phyloP scores from a whole-genome alignment of 495 filamentous ascomycete species.

The Penicillium odoratum region DNA sequence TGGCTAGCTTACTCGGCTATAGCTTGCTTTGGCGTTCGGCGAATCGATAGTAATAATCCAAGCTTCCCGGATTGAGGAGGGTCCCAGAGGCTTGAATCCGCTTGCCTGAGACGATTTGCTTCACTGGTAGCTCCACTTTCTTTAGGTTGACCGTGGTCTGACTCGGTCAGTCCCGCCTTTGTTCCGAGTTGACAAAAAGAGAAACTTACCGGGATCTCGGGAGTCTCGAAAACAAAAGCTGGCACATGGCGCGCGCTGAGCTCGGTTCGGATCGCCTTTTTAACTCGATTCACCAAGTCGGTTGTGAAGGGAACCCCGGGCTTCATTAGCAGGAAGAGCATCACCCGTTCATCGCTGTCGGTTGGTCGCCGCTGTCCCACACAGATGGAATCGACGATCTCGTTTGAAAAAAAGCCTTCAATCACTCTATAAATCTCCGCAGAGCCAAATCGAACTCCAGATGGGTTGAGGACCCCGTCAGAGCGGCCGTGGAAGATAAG shows the following conservation, averaged over 20 bases:
- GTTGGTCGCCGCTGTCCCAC: conserved; percentile 69
- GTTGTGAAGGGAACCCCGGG: conserved; percentile 54
- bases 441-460: conserved; percentile 74
- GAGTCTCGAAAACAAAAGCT: conserved; percentile 74
- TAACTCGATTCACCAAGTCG: conserved; percentile 60
- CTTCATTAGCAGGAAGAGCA: conserved; percentile 28
- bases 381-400: conserved; percentile 66
- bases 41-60: conserved; percentile 80
- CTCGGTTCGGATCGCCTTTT: conserved; percentile 59
- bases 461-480: conserved; percentile 77
- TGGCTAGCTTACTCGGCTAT: conserved; percentile 6
- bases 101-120: conserved; percentile 77
- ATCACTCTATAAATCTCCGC: conserved; percentile 77
- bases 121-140: conserved; percentile 83
- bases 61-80: conserved; percentile 69
- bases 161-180: neutral
- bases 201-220: conserved; percentile 71
- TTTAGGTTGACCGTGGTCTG: conserved; percentile 81
- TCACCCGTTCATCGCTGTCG: conserved; percentile 70
- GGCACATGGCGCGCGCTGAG: conserved; percentile 74
- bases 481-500: conserved; percentile 71
- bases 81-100: conserved; percentile 75
- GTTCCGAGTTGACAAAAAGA: conserved; percentile 5
- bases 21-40: conserved; percentile 49
- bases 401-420: conserved; percentile 61